Percentiles rank a stretch among this genome's conserved stretches.
Evolutionary conservation across 495 filamentous ascomycete species (phyloP).

Genomic region (Hyaloscypha variabilis): DNA sequence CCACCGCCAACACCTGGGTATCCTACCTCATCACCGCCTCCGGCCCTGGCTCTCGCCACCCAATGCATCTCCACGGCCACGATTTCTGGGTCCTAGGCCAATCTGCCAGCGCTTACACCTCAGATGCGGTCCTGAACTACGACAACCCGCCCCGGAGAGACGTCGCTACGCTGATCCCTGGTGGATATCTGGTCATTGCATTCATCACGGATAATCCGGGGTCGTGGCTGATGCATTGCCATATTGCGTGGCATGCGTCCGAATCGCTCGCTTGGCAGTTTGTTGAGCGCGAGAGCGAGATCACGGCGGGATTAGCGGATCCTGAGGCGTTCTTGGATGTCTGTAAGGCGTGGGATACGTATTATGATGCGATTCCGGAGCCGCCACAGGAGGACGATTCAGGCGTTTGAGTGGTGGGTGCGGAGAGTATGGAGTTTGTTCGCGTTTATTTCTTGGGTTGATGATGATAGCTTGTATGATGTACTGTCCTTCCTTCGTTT

Average conservation of each 20-base stretch:
- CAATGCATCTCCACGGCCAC: slow-evolving; percentile 64
- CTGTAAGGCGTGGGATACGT: slow-evolving; percentile 39
- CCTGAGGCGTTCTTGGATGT: slow-evolving; percentile 35
- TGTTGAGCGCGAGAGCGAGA: slow-evolving; percentile 45
- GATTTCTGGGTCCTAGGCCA: slow-evolving; percentile 60
- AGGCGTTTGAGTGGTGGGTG: slow-evolving; percentile 33
- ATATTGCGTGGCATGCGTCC: slow-evolving; percentile 58
- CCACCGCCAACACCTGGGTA: slow-evolving; percentile 43
- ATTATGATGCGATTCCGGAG: slow-evolving; percentile 16
- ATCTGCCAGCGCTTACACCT: slow-evolving; percentile 19
- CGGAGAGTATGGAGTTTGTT: too few relatives aligned
- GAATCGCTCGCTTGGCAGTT: slow-evolving; percentile 63
- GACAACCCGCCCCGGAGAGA: slow-evolving; percentile 59
- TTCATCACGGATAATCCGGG: slow-evolving; percentile 51
- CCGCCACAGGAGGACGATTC: slow-evolving; percentile 35
- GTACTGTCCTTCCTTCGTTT: too few relatives aligned
- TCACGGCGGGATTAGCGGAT: slow-evolving; percentile 32
- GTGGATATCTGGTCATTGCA: slow-evolving; percentile 48
- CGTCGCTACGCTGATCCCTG: slow-evolving; percentile 48
- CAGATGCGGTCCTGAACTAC: slow-evolving; percentile 36
- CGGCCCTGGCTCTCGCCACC: slow-evolving; percentile 45
- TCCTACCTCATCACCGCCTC: slow-evolving; percentile 41
- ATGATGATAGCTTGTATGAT: too few relatives aligned
- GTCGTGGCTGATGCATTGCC: slow-evolving; percentile 53
- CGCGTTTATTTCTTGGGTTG: too few relatives aligned